These are phyloP conservation scores for Mortierella sp. DNA, from an alignment of 371 early-diverging fungal species.

Conservation along the genomic window DNA sequence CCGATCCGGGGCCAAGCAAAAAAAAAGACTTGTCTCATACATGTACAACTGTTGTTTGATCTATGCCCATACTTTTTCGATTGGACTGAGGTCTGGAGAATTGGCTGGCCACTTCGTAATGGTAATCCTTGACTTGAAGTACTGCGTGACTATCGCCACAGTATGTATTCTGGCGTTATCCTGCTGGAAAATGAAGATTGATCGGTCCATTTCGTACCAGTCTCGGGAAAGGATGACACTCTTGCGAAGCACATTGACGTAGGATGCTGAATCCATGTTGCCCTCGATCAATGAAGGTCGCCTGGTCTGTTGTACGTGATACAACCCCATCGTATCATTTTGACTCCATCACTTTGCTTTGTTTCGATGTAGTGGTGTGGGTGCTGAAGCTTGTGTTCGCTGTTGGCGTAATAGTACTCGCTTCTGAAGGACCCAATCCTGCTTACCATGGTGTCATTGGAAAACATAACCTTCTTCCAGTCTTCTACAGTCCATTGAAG, in stretches of 20 bases:
- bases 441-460: background rate
- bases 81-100: constrained; percentile 8
- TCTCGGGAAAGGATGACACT: constrained; percentile 10
- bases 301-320: constrained; percentile 25
- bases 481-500: constrained; percentile 10
- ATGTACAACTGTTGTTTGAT: background rate
- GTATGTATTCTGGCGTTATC: constrained; percentile 51
- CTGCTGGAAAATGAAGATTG: constrained; percentile 38
- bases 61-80: constrained; percentile 31
- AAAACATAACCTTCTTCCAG: constrained; percentile 17
- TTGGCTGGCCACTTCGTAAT: background rate
- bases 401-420: background rate
- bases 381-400: background rate
- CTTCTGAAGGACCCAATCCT: background rate
- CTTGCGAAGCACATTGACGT: constrained; percentile 24
- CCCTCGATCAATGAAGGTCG: constrained; percentile 22
- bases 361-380: constrained; percentile 1
- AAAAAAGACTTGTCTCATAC: no score
- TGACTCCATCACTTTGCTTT: constrained; percentile 25
- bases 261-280: constrained; percentile 31
- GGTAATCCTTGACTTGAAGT: constrained; percentile 9
- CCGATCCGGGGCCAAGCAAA: no score
- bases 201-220: constrained; percentile 7
- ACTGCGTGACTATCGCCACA: background rate
- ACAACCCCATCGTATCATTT: constrained; percentile 32